These are phyloP conservation scores for Cyanidioschyzon merolae DNA, from an alignment of 23 red algal species.

Conservation along the genomic window DNA sequence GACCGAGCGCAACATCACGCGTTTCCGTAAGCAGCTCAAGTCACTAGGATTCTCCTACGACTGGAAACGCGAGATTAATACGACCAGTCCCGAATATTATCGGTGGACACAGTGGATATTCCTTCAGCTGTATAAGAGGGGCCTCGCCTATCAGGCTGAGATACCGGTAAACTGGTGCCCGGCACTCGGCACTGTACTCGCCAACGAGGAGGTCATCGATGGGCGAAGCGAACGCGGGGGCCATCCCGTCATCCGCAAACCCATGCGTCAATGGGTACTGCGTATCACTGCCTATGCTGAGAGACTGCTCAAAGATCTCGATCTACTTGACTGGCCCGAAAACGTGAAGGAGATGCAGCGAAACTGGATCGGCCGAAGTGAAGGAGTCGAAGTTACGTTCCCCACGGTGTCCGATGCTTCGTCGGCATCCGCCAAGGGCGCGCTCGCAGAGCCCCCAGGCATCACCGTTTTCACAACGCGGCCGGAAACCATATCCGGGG, in stretches of 20 bases:
- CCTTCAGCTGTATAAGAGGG: slow-evolving; percentile 85
- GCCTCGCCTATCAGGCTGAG: slow-evolving; percentile 92
- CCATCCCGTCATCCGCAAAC: slow-evolving; percentile 75
- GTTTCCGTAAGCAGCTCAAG: slow-evolving; percentile 73
- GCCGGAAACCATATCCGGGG: slow-evolving; percentile 82
- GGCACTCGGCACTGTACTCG: slow-evolving; percentile 84
- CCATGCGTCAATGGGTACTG: slow-evolving; percentile 97
- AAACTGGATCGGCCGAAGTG: slow-evolving; percentile 89
- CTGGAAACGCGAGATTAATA: slow-evolving; percentile 77
- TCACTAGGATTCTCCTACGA: slow-evolving; percentile 87
- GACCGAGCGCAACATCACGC: slow-evolving; percentile 61
- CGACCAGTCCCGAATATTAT: slow-evolving; percentile 75
- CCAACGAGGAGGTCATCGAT: slow-evolving; percentile 99
- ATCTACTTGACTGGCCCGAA: slow-evolving; percentile 95
- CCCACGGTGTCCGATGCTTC: background rate
- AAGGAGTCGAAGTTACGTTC: slow-evolving; percentile 69
- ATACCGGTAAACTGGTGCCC: slow-evolving; percentile 97
- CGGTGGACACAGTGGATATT: slow-evolving; percentile 99
- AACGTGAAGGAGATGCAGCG: slow-evolving; percentile 95
- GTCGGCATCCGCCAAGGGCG: background rate
- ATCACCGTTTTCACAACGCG: slow-evolving; percentile 74
- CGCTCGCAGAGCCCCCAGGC: background rate
- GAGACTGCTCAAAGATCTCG: slow-evolving; percentile 71
- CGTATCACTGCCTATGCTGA: slow-evolving; percentile 92
- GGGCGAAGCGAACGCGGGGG: slow-evolving; percentile 76